A percentile compares a stretch with the other conserved stretches of the same genome.
Conservation (phyloP, 2,329 filamentous ascomycete species). For the Sclerotinia minor region DNA sequence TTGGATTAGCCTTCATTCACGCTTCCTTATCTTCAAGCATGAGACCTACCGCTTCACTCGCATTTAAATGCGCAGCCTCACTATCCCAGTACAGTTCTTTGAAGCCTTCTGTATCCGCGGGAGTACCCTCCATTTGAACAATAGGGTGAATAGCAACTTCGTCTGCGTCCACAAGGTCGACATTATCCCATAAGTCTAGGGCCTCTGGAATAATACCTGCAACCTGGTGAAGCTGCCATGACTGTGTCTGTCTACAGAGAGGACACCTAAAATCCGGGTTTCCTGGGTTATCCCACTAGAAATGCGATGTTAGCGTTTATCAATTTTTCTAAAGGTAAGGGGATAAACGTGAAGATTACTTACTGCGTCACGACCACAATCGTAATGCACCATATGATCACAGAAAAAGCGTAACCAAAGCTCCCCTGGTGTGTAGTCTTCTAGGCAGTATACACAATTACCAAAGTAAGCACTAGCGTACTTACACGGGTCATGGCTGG, state of each 20-base stretch:
- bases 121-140: slow-evolving; percentile 6
- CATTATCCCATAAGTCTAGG: slow-evolving; percentile 28
- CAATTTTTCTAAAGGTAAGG: background rate
- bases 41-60: slow-evolving; percentile 5
- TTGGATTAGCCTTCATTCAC: background rate
- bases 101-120: background rate
- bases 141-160: background rate
- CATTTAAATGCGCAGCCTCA: background rate
- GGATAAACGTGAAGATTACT: background rate
- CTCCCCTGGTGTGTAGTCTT: slow-evolving; percentile 12
- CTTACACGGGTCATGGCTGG: slow-evolving; percentile 7
- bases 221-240: slow-evolving; percentile 11
- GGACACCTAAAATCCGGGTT: slow-evolving; percentile 23
- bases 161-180: background rate
- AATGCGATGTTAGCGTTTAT: background rate
- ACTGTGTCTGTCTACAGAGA: slow-evolving; percentile 18
- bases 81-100: slow-evolving; percentile 10
- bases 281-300: slow-evolving; percentile 24
- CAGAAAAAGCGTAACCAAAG: slow-evolving; percentile 28
- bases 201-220: slow-evolving; percentile 26
- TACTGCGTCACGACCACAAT: slow-evolving; percentile 22
- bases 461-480: slow-evolving; percentile 1
- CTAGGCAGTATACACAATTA: slow-evolving; percentile 25
- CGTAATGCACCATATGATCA: slow-evolving; percentile 28
- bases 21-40: background rate